These are phyloP conservation scores for Neonectria neomacrospora DNA, from an alignment of 2,329 filamentous ascomycete genomes.

Conservation along the genomic window DNA sequence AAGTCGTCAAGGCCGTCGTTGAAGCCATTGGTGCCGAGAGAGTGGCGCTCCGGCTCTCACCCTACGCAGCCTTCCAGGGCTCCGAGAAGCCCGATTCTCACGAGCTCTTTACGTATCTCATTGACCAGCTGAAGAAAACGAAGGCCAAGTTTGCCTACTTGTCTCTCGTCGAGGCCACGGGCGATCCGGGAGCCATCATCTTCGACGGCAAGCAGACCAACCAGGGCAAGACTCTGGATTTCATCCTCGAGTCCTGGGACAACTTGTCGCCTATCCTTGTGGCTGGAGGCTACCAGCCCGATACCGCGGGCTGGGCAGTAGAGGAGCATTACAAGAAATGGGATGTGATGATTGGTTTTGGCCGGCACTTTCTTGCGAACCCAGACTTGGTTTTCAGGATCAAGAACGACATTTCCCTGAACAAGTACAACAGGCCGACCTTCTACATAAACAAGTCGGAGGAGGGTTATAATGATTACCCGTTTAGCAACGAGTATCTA, in stretches of 20 bases:
- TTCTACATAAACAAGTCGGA: conserved; percentile 40
- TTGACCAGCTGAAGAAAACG: conserved; percentile 43
- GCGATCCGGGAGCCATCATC: conserved; percentile 35
- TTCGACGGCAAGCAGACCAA: conserved; percentile 46
- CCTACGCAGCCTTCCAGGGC: conserved; percentile 44
- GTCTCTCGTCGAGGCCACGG: conserved; percentile 44
- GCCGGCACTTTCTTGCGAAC: conserved; percentile 44
- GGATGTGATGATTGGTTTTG: conserved; percentile 47
- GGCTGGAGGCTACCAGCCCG: conserved; percentile 40
- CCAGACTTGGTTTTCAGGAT: conserved; percentile 45
- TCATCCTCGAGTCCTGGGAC: conserved; percentile 46
- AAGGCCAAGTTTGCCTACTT: conserved; percentile 46
- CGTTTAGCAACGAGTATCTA: conserved; percentile 21
- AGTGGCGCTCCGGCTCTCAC: conserved; percentile 55
- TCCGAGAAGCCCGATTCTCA: conserved; percentile 34
- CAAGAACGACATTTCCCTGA: conserved; percentile 38
- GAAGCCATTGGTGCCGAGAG: conserved; percentile 48
- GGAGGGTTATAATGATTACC: conserved; percentile 38
- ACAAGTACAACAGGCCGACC: conserved; percentile 40
- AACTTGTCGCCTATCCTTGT: conserved; percentile 46
- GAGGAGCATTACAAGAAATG: conserved; percentile 44
- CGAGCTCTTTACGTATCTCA: conserved; percentile 40
- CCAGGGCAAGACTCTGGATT: conserved; percentile 44
- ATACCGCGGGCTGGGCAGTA: conserved; percentile 30
- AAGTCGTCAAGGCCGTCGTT: conserved; percentile 54